These are phyloP conservation scores for Neofusicoccum kwambonambiense DNA, from an alignment of 2,329 filamentous ascomycete species.

Conservation along the genomic window DNA sequence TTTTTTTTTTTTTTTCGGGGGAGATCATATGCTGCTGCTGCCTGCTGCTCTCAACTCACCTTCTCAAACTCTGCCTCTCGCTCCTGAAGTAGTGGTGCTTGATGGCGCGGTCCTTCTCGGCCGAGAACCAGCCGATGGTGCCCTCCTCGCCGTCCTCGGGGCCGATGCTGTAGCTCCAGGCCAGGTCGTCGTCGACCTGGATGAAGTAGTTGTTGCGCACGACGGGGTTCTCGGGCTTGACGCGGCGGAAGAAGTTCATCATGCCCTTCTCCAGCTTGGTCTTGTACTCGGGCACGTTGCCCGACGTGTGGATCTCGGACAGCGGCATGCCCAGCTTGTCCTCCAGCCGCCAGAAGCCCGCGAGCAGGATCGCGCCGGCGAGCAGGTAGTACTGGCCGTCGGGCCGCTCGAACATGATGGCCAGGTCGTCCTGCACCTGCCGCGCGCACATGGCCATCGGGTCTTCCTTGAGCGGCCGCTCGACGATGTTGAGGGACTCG, in stretches of 20 bases:
- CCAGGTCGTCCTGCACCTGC: constrained; percentile 77
- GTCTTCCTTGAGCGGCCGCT: constrained; percentile 67
- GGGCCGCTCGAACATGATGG: constrained; percentile 73
- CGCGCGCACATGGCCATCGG: constrained; percentile 74
- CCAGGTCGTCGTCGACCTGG: constrained; percentile 74
- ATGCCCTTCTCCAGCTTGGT: constrained; percentile 74
- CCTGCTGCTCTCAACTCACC: constrained; percentile 32
- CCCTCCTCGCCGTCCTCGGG: constrained; percentile 60
- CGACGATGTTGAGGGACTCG: constrained; percentile 68
- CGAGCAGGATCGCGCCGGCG: constrained; percentile 71
- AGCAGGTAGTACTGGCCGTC: constrained; percentile 82
- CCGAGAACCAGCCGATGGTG: constrained; percentile 68
- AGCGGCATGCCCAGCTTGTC: constrained; percentile 81
- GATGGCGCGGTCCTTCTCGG: constrained; percentile 71
- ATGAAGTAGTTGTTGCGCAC: constrained; percentile 83
- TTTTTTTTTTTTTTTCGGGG: not conserved
- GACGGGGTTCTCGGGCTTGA: constrained; percentile 66
- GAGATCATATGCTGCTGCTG: no score
- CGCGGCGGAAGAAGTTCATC: constrained; percentile 74
- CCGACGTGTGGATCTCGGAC: constrained; percentile 75
- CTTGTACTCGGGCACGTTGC: constrained; percentile 70
- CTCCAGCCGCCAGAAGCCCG: constrained; percentile 79
- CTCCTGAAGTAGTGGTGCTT: constrained; percentile 74
- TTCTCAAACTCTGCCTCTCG: constrained; percentile 68
- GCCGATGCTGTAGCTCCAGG: constrained; percentile 77